These are phyloP conservation scores for Chloroidium sp. DNA, from an alignment of 163 green algal species.

Conservation along the genomic window DNA sequence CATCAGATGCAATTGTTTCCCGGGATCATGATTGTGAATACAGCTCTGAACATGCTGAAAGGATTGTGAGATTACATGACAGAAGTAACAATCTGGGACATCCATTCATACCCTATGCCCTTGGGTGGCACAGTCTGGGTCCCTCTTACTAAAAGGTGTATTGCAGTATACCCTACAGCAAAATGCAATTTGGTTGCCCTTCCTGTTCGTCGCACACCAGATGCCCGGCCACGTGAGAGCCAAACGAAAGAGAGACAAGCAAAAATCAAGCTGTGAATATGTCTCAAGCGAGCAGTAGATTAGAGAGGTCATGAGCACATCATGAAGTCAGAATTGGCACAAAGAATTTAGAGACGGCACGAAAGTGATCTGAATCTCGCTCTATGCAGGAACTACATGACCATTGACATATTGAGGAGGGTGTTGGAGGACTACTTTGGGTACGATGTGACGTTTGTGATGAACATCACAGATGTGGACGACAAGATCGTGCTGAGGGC, in stretches of 20 bases:
- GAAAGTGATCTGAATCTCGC: conserved; percentile 70
- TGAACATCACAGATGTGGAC: conserved; percentile 99
- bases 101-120: no score
- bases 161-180: no score
- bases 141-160: no score
- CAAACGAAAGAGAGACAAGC: neutral
- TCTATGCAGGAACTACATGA: conserved; percentile 84
- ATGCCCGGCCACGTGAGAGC: no score
- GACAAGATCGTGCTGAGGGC: conserved; percentile 98
- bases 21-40: no score
- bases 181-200: no score
- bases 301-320: neutral
- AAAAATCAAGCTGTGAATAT: neutral
- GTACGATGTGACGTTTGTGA: conserved; percentile 86
- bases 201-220: no score
- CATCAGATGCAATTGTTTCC: no score
- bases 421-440: conserved; percentile 92
- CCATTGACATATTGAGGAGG: conserved; percentile 90
- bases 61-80: no score
- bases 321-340: neutral
- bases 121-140: no score
- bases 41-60: no score
- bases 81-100: no score
- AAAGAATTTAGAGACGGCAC: neutral
- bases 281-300: neutral